A percentile compares a stretch with the other conserved stretches of the same genome.
phyloP scores from a whole-genome alignment of 768 basidiomycete genomes.

The Infundibulicybe gibba region DNA sequence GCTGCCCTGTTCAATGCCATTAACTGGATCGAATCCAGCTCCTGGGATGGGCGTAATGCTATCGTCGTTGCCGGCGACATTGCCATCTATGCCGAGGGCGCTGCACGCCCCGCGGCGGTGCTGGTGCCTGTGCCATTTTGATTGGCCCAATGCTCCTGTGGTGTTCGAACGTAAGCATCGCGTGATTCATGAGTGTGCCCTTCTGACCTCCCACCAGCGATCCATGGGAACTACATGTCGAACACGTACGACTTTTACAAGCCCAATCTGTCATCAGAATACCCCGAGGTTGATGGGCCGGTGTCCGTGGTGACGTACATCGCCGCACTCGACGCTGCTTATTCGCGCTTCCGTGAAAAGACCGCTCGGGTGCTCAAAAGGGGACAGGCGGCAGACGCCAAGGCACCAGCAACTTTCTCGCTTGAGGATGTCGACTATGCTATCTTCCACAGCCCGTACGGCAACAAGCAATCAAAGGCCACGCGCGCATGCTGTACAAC shows the following conservation, averaged over 20 bases:
- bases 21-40: conserved; percentile 96
- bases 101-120: conserved; percentile 96
- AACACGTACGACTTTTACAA: conserved; percentile 99
- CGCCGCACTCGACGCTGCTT: conserved; percentile 88
- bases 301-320: conserved; percentile 95
- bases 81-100: conserved; percentile 95
- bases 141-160: conserved; percentile 96
- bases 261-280: conserved; percentile 91
- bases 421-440: conserved; percentile 86
- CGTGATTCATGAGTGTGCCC: conserved; percentile 3
- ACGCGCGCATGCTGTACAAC: conserved; percentile 88
- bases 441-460: conserved; percentile 97
- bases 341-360: conserved; percentile 82
- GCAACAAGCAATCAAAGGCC: conserved; percentile 98
- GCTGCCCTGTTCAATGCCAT: conserved; percentile 98
- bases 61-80: conserved; percentile 97
- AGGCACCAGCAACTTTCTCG: conserved; percentile 49
- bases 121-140: conserved; percentile 91
- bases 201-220: conserved; percentile 48
- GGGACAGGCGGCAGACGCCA: conserved; percentile 34
- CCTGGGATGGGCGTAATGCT: conserved; percentile 97
- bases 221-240: conserved; percentile 95
- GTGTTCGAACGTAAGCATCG: conserved; percentile 84
- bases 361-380: conserved; percentile 60
- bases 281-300: conserved; percentile 96